Conservation (phyloP, 2,329 filamentous ascomycete species). For the Pseudocercospora fuligena region DNA sequence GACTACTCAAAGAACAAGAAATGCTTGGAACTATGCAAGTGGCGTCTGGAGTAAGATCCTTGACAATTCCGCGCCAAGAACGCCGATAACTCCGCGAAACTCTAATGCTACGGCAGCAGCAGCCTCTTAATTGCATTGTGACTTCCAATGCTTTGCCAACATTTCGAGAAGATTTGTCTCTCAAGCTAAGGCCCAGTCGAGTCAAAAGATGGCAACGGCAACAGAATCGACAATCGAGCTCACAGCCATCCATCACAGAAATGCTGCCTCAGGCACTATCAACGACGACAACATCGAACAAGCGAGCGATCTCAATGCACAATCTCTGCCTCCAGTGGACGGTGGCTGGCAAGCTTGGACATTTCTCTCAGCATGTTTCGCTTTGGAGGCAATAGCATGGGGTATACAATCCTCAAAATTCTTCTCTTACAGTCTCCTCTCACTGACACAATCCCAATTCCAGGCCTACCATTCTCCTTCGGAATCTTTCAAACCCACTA, state of each 20-base stretch:
- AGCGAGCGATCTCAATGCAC: constrained; percentile 10
- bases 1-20: background rate
- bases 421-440: background rate
- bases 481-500: constrained; percentile 37
- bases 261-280: background rate
- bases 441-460: background rate
- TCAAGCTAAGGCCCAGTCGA: background rate
- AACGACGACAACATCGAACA: constrained; percentile 6
- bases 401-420: constrained; percentile 12
- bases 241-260: background rate
- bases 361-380: constrained; percentile 53
- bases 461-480: constrained; percentile 29
- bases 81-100: background rate
- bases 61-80: background rate
- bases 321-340: constrained; percentile 42
- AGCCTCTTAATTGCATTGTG: background rate
- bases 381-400: constrained; percentile 37
- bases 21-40: background rate
- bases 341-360: constrained; percentile 50
- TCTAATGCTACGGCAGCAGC: background rate
- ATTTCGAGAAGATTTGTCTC: background rate
- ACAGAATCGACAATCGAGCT: constrained; percentile 7
- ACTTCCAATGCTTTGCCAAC: background rate
- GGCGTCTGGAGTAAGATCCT: background rate
- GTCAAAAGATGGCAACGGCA: background rate